Percentiles rank a stretch among this genome's conserved stretches.
Evolutionary conservation across 2,329 filamentous ascomycete genomes (phyloP).

Genomic region (Pseudopithomyces maydicus): DNA sequence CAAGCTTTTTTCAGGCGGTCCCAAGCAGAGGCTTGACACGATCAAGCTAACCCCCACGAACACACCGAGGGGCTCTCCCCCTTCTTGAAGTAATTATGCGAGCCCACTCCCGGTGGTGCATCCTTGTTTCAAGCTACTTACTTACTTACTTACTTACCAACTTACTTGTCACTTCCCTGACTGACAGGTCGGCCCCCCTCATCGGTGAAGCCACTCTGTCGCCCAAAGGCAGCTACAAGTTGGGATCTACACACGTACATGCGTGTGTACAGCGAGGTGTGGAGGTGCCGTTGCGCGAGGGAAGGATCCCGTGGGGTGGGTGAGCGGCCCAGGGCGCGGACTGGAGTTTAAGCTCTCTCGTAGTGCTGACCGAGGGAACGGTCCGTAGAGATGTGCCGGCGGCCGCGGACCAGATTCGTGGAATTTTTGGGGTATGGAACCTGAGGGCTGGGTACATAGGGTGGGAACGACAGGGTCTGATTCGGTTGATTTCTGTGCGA

Average conservation of each 20-base stretch:
- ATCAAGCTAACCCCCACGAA: not conserved
- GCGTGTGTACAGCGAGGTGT: too few relatives aligned
- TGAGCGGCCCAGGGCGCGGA: not conserved
- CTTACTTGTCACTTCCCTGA: not conserved
- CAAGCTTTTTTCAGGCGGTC: too few relatives aligned
- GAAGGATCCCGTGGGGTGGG: not conserved
- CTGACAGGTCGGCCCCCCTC: not conserved
- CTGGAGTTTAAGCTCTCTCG: not conserved
- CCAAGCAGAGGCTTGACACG: not conserved
- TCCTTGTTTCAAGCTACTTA: too few relatives aligned
- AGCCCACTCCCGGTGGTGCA: not conserved
- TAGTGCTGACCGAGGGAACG: slow-evolving; percentile 5
- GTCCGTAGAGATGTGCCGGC: not conserved
- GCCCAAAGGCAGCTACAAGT: too few relatives aligned
- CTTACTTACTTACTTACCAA: too few relatives aligned
- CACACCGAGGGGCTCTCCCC: not conserved
- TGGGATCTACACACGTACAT: too few relatives aligned
- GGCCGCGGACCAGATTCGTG: not conserved
- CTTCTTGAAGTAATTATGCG: not conserved
- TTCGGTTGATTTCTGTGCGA: not conserved
- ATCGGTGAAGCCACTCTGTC: not conserved
- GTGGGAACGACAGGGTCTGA: not conserved
- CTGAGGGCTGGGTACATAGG: not conserved
- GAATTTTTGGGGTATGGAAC: not conserved
- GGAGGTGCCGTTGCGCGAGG: too few relatives aligned